A percentile compares a stretch with the other conserved stretches of the same genome.
phyloP scores from a whole-genome alignment of 192 early-diverging fungal genomes.

The Coemansia biformis region DNA sequence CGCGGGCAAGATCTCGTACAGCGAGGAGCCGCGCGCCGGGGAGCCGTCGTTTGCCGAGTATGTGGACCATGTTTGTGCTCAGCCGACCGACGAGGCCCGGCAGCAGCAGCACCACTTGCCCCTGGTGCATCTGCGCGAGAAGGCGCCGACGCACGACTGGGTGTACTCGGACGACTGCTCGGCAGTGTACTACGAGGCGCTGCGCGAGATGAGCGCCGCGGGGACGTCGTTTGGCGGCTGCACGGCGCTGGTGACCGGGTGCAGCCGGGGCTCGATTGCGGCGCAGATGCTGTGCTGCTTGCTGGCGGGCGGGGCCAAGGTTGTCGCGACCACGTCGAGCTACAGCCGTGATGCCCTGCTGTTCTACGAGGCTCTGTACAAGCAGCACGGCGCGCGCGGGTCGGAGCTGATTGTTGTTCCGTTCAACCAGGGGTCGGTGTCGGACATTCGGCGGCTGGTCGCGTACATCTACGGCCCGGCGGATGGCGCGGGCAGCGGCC shows the following conservation, averaged over 20 bases:
- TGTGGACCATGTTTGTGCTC: conserved; percentile 65
- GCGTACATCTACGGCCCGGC: conserved; percentile 63
- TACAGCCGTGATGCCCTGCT: conserved; percentile 61
- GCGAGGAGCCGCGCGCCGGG: conserved; percentile 67
- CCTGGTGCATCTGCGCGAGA: conserved; percentile 34
- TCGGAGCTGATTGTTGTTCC: conserved; percentile 85
- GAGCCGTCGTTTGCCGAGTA: conserved; percentile 78
- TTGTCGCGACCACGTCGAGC: conserved; percentile 84
- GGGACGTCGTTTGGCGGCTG: conserved; percentile 76
- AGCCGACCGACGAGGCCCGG: conserved; percentile 53
- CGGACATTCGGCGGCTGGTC: conserved; percentile 70
- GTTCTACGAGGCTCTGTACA: conserved; percentile 83
- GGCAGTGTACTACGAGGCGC: conserved; percentile 41
- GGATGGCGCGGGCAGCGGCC: no score
- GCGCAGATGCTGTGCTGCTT: conserved; percentile 76
- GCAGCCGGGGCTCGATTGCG: conserved; percentile 86
- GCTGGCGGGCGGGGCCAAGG: conserved; percentile 57
- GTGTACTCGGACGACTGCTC: conserved; percentile 14
- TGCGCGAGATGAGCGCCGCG: conserved; percentile 58
- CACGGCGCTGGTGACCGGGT: conserved; percentile 83
- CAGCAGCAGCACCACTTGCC: no score
- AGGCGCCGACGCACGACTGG: conserved; percentile 13
- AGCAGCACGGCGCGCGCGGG: conserved; percentile 77
- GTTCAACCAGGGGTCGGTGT: conserved; percentile 84
- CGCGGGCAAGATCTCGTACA: conserved; percentile 68